Conservation (phyloP, 495 filamentous ascomycete genomes). For the Terfezia claveryi region DNA sequence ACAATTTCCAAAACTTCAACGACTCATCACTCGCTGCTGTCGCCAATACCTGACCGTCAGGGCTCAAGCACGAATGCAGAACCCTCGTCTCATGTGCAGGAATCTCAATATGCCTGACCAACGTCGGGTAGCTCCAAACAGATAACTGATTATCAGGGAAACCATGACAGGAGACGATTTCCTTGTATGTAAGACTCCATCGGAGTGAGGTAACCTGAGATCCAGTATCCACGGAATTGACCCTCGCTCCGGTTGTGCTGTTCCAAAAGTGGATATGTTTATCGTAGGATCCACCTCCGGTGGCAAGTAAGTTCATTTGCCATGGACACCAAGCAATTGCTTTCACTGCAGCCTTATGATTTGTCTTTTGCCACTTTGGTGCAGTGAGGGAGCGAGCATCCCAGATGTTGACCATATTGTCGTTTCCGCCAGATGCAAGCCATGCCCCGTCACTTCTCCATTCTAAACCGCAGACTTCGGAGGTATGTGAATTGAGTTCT, state of each 20-base stretch:
- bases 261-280: constrained; percentile 99
- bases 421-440: constrained; percentile 90
- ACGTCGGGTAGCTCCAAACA: constrained; percentile 94
- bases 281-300: constrained; percentile 88
- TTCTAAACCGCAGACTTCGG: constrained; percentile 92
- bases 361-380: constrained; percentile 97
- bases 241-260: constrained; percentile 82
- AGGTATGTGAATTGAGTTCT: constrained; percentile 87
- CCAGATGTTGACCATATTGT: constrained; percentile 98
- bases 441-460: constrained; percentile 93
- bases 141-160: constrained; percentile 97
- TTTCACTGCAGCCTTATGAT: constrained; percentile 96
- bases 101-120: constrained; percentile 94
- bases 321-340: constrained; percentile 97
- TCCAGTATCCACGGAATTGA: constrained; percentile 96
- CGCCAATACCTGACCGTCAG: constrained; percentile 90
- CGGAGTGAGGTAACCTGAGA: constrained; percentile 87
- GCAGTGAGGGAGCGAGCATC: constrained; percentile 78
- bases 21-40: constrained; percentile 73
- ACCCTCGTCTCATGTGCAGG: constrained; percentile 97
- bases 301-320: constrained; percentile 91
- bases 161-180: constrained; percentile 89
- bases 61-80: constrained; percentile 81
- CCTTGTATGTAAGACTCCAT: constrained; percentile 90
- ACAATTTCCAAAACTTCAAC: constrained; percentile 99